These are phyloP conservation scores for Colletotrichum echinochloae DNA, from an alignment of 2,329 filamentous ascomycete genomes.

Conservation along the genomic window DNA sequence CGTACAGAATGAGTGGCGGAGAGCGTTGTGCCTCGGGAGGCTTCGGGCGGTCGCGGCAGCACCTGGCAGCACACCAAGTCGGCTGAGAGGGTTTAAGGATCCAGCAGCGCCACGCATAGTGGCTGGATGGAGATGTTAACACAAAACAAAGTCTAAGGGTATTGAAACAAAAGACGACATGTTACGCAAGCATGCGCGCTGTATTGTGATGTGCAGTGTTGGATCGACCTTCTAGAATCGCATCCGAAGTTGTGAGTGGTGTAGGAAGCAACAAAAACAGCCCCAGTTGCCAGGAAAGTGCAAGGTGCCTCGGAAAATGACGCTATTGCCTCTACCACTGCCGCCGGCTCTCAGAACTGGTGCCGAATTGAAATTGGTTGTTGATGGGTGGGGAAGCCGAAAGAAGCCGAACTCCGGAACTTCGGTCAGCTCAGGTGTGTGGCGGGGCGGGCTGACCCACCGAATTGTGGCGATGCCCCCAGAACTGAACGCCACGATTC, in stretches of 20 bases:
- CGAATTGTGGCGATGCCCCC: background rate
- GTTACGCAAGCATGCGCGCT: constrained; percentile 32
- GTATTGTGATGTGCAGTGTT: constrained; percentile 7
- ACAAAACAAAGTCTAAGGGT: constrained; percentile 21
- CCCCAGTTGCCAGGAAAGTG: constrained; percentile 6
- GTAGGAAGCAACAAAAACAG: constrained; percentile 24
- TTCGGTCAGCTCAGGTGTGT: background rate
- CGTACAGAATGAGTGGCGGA: constrained; percentile 23
- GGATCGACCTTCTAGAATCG: background rate
- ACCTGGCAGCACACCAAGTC: constrained; percentile 16
- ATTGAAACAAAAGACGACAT: constrained; percentile 28
- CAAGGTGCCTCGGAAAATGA: constrained; percentile 22
- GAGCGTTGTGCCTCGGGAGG: constrained; percentile 12
- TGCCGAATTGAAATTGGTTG: constrained; percentile 17
- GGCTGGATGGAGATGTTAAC: constrained; percentile 8
- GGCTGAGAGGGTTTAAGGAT: constrained; percentile 27
- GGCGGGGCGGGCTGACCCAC: background rate
- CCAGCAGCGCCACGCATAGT: constrained; percentile 33
- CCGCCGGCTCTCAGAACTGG: constrained; percentile 35
- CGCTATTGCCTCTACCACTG: constrained; percentile 34
- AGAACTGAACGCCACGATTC: background rate
- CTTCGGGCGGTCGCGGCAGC: constrained; percentile 13
- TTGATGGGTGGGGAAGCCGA: background rate
- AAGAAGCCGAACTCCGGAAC: constrained; percentile 19
- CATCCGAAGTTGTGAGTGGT: background rate